Conservation (phyloP, 176 grass and related monocot species). For the Pharus latifolius region DNA sequence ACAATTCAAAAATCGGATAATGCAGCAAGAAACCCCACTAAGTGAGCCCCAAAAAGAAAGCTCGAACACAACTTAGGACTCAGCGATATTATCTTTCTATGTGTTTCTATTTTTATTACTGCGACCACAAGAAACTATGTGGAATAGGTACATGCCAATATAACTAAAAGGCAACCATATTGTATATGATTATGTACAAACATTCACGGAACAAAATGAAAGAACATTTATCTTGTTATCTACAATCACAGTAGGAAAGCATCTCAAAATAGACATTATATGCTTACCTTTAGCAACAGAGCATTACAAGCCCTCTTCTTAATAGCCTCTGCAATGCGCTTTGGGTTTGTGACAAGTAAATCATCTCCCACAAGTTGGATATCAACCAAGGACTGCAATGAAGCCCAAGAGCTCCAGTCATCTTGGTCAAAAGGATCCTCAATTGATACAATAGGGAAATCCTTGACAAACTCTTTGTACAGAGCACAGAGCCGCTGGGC, state of each 20-base stretch:
- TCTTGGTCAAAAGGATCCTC: slow-evolving; percentile 99
- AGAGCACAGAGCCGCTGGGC: slow-evolving; percentile 57
- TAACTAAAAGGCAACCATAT: neutral
- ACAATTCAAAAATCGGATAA: too few relatives aligned
- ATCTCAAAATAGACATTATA: neutral
- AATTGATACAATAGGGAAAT: slow-evolving; percentile 96
- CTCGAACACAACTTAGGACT: too few relatives aligned
- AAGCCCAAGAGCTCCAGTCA: slow-evolving; percentile 87
- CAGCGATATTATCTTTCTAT: too few relatives aligned
- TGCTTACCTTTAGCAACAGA: slow-evolving; percentile 77
- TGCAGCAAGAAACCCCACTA: too few relatives aligned
- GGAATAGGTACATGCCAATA: neutral
- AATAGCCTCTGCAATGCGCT: slow-evolving; percentile 82
- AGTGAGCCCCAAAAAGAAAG: too few relatives aligned
- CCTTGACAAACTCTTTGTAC: slow-evolving; percentile 76
- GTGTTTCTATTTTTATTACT: neutral
- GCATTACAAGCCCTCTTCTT: slow-evolving; percentile 88
- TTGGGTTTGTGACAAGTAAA: slow-evolving; percentile 94
- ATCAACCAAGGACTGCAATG: slow-evolving; percentile 68
- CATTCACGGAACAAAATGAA: neutral
- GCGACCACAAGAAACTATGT: neutral
- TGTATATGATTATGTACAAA: neutral
- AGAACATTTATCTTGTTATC: neutral
- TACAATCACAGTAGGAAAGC: neutral
- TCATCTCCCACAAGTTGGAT: slow-evolving; percentile 96